phyloP scores from a whole-genome alignment of 2,329 filamentous ascomycete genomes.

The Lasiodiplodia hormozganensis region DNA sequence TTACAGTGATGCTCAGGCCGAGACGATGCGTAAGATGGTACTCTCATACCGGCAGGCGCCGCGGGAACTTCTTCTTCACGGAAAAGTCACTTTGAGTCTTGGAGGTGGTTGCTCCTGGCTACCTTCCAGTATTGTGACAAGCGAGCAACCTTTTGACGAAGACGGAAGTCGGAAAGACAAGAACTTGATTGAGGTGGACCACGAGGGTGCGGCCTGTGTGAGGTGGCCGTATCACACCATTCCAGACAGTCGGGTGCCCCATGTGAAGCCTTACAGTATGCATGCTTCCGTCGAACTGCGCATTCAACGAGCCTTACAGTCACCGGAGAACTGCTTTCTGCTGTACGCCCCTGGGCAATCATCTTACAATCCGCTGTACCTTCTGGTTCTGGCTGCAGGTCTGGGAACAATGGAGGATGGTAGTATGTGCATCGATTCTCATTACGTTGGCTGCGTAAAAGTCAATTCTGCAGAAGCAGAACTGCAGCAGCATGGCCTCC shows the following conservation, averaged over 20 bases:
- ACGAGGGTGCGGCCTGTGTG: background rate
- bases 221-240: background rate
- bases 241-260: background rate
- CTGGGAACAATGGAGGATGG: background rate
- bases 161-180: background rate
- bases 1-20: background rate
- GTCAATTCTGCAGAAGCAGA: background rate
- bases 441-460: background rate
- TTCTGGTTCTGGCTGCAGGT: background rate
- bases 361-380: background rate
- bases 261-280: background rate
- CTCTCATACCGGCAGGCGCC: background rate
- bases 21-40: background rate
- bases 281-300: background rate
- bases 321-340: background rate
- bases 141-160: background rate
- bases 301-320: background rate
- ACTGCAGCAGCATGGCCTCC: background rate
- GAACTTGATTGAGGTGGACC: background rate
- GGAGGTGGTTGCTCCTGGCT: background rate
- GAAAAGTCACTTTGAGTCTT: background rate
- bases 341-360: background rate
- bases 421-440: background rate
- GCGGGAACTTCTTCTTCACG: background rate
- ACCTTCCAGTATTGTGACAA: background rate